These are phyloP conservation scores for Kwoniella mangroviensis DNA, from an alignment of 768 basidiomycete species.

Conservation along the genomic window DNA sequence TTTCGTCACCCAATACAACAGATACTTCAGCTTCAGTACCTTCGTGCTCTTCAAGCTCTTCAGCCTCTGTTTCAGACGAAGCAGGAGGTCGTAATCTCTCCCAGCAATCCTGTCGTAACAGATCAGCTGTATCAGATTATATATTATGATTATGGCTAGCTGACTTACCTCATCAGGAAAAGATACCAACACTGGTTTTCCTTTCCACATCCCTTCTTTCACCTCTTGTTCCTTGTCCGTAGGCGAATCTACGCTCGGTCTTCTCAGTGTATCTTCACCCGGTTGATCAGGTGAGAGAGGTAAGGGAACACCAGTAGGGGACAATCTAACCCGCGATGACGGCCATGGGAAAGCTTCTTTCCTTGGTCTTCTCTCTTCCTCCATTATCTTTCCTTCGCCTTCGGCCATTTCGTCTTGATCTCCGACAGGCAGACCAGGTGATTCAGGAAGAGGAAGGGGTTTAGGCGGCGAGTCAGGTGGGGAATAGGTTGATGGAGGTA, in stretches of 20 bases:
- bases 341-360: conserved; percentile 24
- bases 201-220: conserved; percentile 17
- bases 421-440: not conserved
- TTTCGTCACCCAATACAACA: not conserved
- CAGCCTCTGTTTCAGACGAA: not conserved
- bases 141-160: not conserved
- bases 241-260: conserved; percentile 1
- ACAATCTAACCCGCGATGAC: not conserved
- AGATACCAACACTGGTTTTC: conserved; percentile 20
- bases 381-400: not conserved
- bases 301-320: conserved; percentile 11
- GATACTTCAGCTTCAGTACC: conserved; percentile 13
- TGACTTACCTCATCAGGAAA: conserved; percentile 21
- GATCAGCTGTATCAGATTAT: not conserved
- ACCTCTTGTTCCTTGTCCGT: not conserved
- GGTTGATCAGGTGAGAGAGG: conserved; percentile 14
- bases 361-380: conserved; percentile 11
- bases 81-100: conserved; percentile 11
- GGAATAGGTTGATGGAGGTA: conserved; percentile 19
- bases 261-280: not conserved
- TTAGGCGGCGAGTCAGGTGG: conserved; percentile 20
- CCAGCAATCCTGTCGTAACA: conserved; percentile 19
- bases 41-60: not conserved
- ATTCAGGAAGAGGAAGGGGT: not conserved
- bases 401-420: not conserved